These are phyloP conservation scores for Solioccasus polychromus DNA, from an alignment of 768 basidiomycete species.

Conservation along the genomic window DNA sequence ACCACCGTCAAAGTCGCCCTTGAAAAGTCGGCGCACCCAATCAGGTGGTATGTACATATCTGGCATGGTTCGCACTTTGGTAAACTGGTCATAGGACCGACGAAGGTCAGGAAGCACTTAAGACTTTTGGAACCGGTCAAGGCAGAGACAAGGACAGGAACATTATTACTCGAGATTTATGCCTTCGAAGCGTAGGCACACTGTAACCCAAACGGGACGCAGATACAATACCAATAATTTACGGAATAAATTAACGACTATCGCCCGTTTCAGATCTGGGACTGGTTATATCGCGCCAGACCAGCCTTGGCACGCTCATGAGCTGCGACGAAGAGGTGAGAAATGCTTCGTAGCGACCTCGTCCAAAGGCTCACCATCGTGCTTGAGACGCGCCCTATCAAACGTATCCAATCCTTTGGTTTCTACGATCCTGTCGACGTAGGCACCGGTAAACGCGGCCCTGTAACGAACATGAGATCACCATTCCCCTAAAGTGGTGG, in stretches of 20 bases:
- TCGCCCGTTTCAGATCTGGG: too few species aligned
- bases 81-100: constrained; percentile 59
- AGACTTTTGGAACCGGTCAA: constrained; percentile 68
- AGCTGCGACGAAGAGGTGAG: constrained; percentile 16
- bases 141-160: constrained; percentile 76
- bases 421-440: constrained; percentile 24
- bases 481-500: too few species aligned
- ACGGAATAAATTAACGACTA: too few species aligned
- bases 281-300: constrained; percentile 9
- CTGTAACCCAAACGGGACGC: constrained; percentile 41
- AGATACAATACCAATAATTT: constrained; percentile 7
- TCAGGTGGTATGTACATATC: constrained; percentile 66
- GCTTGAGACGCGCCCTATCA: constrained; percentile 21
- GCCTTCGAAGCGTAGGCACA: constrained; percentile 64
- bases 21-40: constrained; percentile 73
- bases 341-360: not conserved
- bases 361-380: constrained; percentile 15
- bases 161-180: constrained; percentile 68
- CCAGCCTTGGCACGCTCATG: constrained; percentile 3
- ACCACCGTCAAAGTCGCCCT: constrained; percentile 83
- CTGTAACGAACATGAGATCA: constrained; percentile 9
- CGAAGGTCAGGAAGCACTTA: constrained; percentile 75
- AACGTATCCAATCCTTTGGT: constrained; percentile 22
- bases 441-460: constrained; percentile 26
- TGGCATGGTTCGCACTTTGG: not conserved